Base-by-base conservation (phyloP, 2,329 filamentous ascomycete genomes). In the Trichoderma oligosporum region DNA sequence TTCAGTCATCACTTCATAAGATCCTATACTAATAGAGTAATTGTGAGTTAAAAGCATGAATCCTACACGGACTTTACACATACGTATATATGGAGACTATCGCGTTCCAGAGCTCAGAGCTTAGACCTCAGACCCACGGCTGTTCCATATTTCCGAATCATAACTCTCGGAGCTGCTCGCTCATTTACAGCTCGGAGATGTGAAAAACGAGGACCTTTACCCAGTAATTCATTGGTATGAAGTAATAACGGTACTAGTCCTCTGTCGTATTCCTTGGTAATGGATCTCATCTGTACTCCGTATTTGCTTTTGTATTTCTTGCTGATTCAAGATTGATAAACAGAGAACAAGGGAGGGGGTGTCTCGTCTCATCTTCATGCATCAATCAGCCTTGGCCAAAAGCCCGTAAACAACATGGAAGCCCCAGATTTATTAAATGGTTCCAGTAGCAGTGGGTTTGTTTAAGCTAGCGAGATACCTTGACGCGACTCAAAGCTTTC, bases 151-250 rank as follows among this genome's bases (percentile, higher is more conserved):
- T 22, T 44, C 22, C 22, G 14, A 22, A 16, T 16, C 14, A 7
- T 25, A 22, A 14, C 41, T 59, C 61, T 53, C 64, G 66, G 65
- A 68, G 60, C 61, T 56, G 53, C 60, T 60, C 60, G 61, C 29
- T 49, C 39, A 18, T 27, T 31, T 18, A 41, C 41, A 38, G 22
- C 41, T 52, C 35, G 35, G 48, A 29, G 24, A 39, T 52, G 48
- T 39, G 36, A 24, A 35, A 52, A 36, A 24, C 11, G 31, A n/a
- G n/a, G n/a, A n/a, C n/a, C n/a, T n/a, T n/a, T n/a, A n/a, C n/a
- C n/a, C n/a, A n/a, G n/a, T n/a, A n/a, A 22, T 25, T 7, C 14
- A 14, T 16, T 20, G 31, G 18, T 14, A 7, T n/a, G 25, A 6
- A 29, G 27, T 11, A 31, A 11, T 31, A 31, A 11, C 27, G 11